Evolutionary conservation across 2,329 filamentous ascomycete genomes (phyloP).

Genomic region (Harringtonia lauricola): DNA sequence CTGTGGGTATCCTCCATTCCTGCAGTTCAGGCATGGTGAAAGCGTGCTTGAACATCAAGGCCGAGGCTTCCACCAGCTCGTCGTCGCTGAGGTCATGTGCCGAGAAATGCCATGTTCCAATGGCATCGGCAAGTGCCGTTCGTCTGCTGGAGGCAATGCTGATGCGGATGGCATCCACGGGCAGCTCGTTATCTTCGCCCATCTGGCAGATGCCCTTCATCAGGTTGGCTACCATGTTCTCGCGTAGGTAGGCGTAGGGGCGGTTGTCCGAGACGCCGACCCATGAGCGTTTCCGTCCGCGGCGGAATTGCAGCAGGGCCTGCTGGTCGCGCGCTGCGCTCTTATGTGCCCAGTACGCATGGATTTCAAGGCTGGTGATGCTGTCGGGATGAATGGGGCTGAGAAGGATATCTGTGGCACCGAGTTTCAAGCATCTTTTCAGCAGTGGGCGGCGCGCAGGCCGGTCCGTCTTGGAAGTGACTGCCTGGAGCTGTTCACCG

Average conservation of each 20-base stretch:
- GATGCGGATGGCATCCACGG: conserved; percentile 55
- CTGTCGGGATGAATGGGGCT: conserved; percentile 67
- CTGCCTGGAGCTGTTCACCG: background rate
- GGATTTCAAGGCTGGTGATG: conserved; percentile 65
- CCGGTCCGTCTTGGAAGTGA: background rate
- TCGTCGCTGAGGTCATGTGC: conserved; percentile 86
- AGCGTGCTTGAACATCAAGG: conserved; percentile 83
- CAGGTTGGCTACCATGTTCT: conserved; percentile 85
- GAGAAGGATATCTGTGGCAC: conserved; percentile 75
- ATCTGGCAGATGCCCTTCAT: conserved; percentile 75
- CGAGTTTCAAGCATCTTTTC: conserved; percentile 69
- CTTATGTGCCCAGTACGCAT: conserved; percentile 73
- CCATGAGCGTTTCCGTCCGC: conserved; percentile 79
- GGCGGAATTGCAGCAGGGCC: conserved; percentile 58
- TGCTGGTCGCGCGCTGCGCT: conserved; percentile 64
- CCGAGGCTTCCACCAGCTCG: conserved; percentile 76
- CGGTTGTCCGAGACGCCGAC: conserved; percentile 77
- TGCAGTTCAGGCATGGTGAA: conserved; percentile 71
- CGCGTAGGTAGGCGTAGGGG: conserved; percentile 79
- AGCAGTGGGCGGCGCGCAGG: conserved; percentile 36
- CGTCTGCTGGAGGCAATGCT: conserved; percentile 56
- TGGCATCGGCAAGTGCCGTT: conserved; percentile 51
- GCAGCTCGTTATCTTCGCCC: conserved; percentile 49
- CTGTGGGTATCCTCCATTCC: conserved; percentile 66
- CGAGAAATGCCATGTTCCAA: conserved; percentile 78